phyloP scores from a whole-genome alignment of 306 rosid species.

The Vigna nakashimae region DNA sequence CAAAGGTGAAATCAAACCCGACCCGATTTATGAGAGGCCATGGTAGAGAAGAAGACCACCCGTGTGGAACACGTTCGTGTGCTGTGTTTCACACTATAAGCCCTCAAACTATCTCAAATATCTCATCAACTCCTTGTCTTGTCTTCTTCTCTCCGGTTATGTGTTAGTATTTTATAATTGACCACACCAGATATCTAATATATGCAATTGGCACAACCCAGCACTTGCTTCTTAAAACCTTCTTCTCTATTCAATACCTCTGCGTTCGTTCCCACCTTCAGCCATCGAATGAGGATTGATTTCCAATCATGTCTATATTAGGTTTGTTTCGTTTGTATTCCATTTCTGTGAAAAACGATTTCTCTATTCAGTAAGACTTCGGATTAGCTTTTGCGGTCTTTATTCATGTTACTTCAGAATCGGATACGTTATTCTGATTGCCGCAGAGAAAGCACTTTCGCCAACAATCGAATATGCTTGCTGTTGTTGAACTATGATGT shows the following conservation, averaged over 20 bases:
- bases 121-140: background rate
- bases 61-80: constrained; percentile 19
- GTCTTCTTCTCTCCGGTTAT: background rate
- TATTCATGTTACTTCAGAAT: constrained; percentile 27
- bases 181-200: background rate
- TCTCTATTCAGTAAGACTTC: background rate
- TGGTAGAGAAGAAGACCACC: background rate
- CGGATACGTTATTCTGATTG: constrained; percentile 34
- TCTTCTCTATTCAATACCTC: background rate
- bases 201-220: background rate
- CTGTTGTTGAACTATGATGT: constrained; percentile 26
- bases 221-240: constrained; percentile 5
- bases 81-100: background rate
- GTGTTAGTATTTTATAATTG: background rate
- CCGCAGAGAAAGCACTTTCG: background rate
- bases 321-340: constrained; percentile 32
- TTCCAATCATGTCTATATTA: background rate
- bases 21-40: background rate
- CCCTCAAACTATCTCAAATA: background rate
- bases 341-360: constrained; percentile 12
- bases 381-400: constrained; percentile 4
- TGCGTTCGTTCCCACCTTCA: constrained; percentile 15
- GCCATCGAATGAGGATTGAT: constrained; percentile 7
- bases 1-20: background rate
- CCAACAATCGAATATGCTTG: constrained; percentile 5